Evolutionary conservation across 495 filamentous ascomycete species (phyloP), one percentile per base, ranked within the genome.

Genomic region (Mycothermus thermophilus): DNA sequence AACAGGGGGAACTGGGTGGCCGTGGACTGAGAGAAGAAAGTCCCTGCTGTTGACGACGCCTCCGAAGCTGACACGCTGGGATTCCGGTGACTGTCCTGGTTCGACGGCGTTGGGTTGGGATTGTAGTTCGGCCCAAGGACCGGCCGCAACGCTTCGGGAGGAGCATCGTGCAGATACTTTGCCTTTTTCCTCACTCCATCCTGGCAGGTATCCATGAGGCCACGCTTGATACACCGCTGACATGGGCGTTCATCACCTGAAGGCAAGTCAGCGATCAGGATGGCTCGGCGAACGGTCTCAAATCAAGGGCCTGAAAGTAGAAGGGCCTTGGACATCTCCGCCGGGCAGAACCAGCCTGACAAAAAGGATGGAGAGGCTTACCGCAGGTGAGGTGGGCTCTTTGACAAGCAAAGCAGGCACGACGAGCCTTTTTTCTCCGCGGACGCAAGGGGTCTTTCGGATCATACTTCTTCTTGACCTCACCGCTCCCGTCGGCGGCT

Each of bases 161-260:
- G 84, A 17, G 88, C 85, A 64, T 95, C 90, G 58, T 94, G 87
- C 30, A 97, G 79, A 62, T 97, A 97, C 56, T 97, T 97, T 42
- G 90, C 90, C 67, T 96, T 97, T 60, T 97, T 96, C 40, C 90
- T 80, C 25, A 94, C 84, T 27, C 90, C 90, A 50, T 97, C 90
- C 51, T 93, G 83, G 54, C 90, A 97, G 25, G 70, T 71, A 54
- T 93, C 83, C 41, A 83, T 80, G 29, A 95, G 71, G 13, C 83
- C 82, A 30, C 88, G 79, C 56, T 94, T 94, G 41, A 94, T 83
- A 59, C 90, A 97, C 50, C 90, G 72, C 48, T 83, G 72, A 57
- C 90, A 97, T 31, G 90, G 90, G 45, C 90, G 70, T 54, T 97
- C 86, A 34, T 72, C 68, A n/a, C 67, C 68, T 68, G 14, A 49